phyloP scores from a whole-genome alignment of 2,329 filamentous ascomycete species.

The Tricladium varicosporioides region DNA sequence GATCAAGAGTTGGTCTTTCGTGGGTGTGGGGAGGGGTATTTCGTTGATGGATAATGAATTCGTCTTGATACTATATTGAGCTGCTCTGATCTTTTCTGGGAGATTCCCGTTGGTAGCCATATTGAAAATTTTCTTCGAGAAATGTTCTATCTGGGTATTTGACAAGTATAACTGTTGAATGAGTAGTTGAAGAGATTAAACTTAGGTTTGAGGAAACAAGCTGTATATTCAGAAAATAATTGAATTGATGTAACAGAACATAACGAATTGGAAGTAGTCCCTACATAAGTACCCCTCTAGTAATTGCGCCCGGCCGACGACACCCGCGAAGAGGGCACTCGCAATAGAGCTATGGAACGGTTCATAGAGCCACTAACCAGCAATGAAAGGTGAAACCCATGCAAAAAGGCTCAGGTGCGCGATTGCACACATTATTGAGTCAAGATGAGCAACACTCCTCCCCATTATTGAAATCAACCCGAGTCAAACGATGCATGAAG shows the following conservation, averaged over 20 bases:
- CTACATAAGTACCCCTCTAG: neutral
- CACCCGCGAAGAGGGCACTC: neutral
- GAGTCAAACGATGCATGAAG: neutral
- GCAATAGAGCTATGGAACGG: neutral
- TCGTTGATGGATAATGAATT: conserved; percentile 24
- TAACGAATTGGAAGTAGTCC: neutral
- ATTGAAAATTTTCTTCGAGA: neutral
- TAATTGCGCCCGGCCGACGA: neutral
- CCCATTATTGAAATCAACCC: neutral
- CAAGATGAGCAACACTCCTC: neutral
- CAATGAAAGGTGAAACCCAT: neutral
- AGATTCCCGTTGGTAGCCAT: conserved; percentile 5
- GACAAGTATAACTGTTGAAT: neutral
- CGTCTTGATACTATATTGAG: conserved; percentile 4
- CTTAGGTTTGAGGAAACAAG: neutral
- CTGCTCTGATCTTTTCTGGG: conserved; percentile 5
- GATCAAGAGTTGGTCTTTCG: conserved; percentile 40
- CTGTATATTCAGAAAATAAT: neutral
- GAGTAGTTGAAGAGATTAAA: neutral
- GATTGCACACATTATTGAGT: neutral
- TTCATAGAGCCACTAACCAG: neutral
- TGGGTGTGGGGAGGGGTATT: conserved; percentile 42
- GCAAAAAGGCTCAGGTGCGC: neutral
- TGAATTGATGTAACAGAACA: neutral
- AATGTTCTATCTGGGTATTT: neutral